phyloP scores from a whole-genome alignment of 768 basidiomycete species.

The Flagelloscypha sp. region DNA sequence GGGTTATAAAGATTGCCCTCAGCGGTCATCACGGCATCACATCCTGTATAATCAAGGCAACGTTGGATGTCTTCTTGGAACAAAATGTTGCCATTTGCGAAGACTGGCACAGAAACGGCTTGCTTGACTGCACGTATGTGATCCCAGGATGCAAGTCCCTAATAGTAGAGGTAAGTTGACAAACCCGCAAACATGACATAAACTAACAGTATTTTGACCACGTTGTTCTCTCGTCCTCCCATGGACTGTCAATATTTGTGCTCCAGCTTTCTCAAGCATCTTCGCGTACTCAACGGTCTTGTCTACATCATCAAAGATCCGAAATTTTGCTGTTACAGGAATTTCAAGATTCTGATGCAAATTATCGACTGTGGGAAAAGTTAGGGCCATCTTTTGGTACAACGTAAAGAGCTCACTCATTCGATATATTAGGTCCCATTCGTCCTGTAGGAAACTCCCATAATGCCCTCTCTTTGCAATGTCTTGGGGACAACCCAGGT shows the following conservation, averaged over 20 bases:
- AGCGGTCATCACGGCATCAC: conserved; percentile 90
- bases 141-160: conserved; percentile 84
- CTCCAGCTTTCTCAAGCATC: conserved; percentile 93
- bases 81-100: conserved; percentile 95
- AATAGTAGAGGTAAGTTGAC: conserved; percentile 3
- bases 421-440: conserved; percentile 82
- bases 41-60: conserved; percentile 79
- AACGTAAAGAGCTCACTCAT: conserved; percentile 46
- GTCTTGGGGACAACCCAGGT: conserved; percentile 91
- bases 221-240: conserved; percentile 89
- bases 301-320: conserved; percentile 77
- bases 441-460: conserved; percentile 88
- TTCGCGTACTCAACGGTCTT: conserved; percentile 91
- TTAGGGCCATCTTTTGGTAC: not conserved
- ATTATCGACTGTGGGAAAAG: conserved; percentile 57
- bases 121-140: conserved; percentile 89
- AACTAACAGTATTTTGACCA: conserved; percentile 64
- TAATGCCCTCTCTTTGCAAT: conserved; percentile 85
- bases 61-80: conserved; percentile 73
- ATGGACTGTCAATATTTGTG: conserved; percentile 91
- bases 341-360: conserved; percentile 76
- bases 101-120: conserved; percentile 85
- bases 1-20: conserved; percentile 94
- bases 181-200: conserved; percentile 1
- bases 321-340: conserved; percentile 97